Conservation (phyloP, 495 filamentous ascomycete genomes). For the Aspergillus cavernicola region DNA sequence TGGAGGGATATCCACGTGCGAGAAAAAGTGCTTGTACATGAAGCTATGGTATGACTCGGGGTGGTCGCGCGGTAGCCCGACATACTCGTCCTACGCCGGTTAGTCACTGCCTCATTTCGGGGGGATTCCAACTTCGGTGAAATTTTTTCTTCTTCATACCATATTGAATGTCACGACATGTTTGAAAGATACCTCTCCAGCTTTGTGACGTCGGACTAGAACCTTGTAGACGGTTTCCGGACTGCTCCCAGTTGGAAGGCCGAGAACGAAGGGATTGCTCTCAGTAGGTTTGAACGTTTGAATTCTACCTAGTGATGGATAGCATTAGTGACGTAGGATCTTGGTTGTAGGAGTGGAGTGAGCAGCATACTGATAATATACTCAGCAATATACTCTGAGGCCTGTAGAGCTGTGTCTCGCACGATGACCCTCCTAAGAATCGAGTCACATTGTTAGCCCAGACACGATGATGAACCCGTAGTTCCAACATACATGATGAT, state of each 20-base stretch:
- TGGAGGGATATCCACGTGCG: conserved; percentile 76
- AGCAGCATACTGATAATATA: conserved; percentile 68
- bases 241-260: conserved; percentile 78
- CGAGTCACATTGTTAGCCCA: conserved; percentile 17
- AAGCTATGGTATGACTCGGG: conserved; percentile 84
- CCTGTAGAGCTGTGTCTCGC: conserved; percentile 60
- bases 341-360: not conserved
- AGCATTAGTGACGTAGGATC: not conserved
- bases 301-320: conserved; percentile 50
- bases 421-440: conserved; percentile 75
- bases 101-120: not conserved
- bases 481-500: conserved; percentile 27
- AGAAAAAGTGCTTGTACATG: conserved; percentile 91
- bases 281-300: conserved; percentile 67
- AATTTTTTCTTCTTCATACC: conserved; percentile 54
- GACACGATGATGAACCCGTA: not conserved
- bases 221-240: conserved; percentile 75
- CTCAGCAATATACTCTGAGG: conserved; percentile 72
- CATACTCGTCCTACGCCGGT: conserved; percentile 71
- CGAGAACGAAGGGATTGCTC: conserved; percentile 72
- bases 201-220: conserved; percentile 70
- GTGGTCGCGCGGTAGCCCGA: conserved; percentile 75
- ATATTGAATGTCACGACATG: conserved; percentile 92
- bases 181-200: conserved; percentile 76
- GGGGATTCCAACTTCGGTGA: not conserved